These are phyloP conservation scores for Penicillium cataractarum DNA, from an alignment of 495 filamentous ascomycete species.

Conservation along the genomic window DNA sequence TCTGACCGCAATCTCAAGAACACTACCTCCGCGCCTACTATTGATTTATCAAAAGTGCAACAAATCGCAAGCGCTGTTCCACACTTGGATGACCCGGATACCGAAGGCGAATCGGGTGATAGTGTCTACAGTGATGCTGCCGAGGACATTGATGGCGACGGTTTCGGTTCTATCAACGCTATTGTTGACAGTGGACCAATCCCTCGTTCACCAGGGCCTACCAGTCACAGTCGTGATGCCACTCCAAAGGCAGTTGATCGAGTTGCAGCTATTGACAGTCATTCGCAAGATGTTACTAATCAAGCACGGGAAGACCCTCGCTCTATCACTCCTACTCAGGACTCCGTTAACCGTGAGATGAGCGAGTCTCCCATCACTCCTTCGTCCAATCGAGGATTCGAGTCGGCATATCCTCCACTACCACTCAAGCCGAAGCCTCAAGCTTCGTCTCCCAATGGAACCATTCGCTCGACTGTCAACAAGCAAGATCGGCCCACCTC, in stretches of 20 bases:
- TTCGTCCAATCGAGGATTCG: conserved; percentile 17
- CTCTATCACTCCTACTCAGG: conserved; percentile 27
- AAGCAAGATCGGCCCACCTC: conserved; percentile 30
- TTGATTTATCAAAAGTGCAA: conserved; percentile 13
- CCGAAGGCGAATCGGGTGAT: conserved; percentile 55
- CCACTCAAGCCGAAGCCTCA: conserved; percentile 15
- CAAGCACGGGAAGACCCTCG: conserved; percentile 30
- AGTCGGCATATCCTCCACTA: conserved; percentile 28
- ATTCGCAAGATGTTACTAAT: conserved; percentile 17
- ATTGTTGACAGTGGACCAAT: conserved; percentile 65
- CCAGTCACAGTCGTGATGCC: conserved; percentile 26
- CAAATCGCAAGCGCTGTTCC: conserved; percentile 18
- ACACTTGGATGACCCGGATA: conserved; percentile 32
- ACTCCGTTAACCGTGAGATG: conserved; percentile 16
- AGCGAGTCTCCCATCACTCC: conserved; percentile 27
- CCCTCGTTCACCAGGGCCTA: conserved; percentile 20
- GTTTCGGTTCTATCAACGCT: conserved; percentile 83
- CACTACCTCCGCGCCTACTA: neutral
- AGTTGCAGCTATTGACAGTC: conserved; percentile 18
- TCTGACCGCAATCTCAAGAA: conserved; percentile 28
- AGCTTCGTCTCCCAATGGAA: conserved; percentile 13
- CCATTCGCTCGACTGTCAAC: conserved; percentile 17
- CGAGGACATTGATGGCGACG: conserved; percentile 76
- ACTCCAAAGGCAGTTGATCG: conserved; percentile 22
- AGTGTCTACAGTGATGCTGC: conserved; percentile 90